These are phyloP conservation scores for Cladorrhinum sp. DNA, from an alignment of 2,329 filamentous ascomycete genomes.

Conservation along the genomic window DNA sequence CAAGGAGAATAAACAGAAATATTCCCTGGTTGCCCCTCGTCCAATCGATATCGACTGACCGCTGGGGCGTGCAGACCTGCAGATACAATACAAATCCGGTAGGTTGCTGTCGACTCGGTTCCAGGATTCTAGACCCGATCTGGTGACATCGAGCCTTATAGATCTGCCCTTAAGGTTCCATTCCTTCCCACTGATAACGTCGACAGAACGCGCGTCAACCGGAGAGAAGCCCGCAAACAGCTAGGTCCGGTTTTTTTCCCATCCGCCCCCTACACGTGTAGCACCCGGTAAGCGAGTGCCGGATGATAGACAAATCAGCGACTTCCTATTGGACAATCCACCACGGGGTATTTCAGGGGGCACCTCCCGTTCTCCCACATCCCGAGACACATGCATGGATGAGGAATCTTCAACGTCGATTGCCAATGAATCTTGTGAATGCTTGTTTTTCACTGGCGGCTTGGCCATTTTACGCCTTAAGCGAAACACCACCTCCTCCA, in stretches of 20 bases:
- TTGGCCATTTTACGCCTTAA: not conserved
- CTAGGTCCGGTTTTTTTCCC: not conserved
- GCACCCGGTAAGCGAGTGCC: not conserved
- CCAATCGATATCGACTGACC: not conserved
- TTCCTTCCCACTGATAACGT: not conserved
- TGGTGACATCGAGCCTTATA: not conserved
- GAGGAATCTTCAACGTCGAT: not conserved
- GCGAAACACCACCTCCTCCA: too few relatives aligned
- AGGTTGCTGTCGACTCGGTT: not conserved
- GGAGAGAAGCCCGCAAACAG: not conserved
- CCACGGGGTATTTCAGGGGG: too few relatives aligned
- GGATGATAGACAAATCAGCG: too few relatives aligned
- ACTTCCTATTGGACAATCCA: too few relatives aligned
- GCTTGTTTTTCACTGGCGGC: not conserved
- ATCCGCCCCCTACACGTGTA: not conserved
- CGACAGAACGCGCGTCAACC: not conserved
- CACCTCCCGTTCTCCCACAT: not conserved
- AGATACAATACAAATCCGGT: not conserved
- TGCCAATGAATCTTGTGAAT: not conserved
- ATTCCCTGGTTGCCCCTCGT: too few relatives aligned
- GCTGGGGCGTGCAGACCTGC: not conserved
- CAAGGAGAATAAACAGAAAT: too few relatives aligned
- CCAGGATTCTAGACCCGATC: not conserved
- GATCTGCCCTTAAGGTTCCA: not conserved
- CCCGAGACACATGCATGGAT: not conserved